Evolutionary conservation across 352 stramenopile genomes (phyloP).

Genomic region (Pythium aphanidermatum): DNA sequence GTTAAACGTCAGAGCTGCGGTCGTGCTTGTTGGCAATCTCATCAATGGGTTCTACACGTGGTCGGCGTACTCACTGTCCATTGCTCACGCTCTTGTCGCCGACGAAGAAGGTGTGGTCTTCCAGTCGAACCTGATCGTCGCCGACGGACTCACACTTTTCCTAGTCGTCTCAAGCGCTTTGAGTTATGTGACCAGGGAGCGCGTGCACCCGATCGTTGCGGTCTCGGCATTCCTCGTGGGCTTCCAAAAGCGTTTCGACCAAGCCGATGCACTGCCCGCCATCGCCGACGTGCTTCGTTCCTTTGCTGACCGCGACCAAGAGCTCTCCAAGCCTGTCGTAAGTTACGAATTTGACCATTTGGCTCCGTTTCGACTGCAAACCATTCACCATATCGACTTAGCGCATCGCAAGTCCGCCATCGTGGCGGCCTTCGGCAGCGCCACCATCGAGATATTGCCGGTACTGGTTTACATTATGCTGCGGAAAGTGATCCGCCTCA

Average conservation of each 20-base stretch:
- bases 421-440: no score
- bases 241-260: conserved; percentile 6
- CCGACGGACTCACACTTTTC: conserved; percentile 10
- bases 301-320: no score
- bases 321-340: no score
- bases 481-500: no score
- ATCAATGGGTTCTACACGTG: conserved; percentile 14
- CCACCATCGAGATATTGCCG: no score
- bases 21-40: conserved; percentile 6
- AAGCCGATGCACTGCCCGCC: no score
- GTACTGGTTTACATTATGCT: no score
- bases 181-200: conserved; percentile 5
- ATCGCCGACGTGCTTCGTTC: no score
- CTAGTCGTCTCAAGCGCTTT: not conserved
- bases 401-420: no score
- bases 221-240: conserved; percentile 12
- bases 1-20: conserved; percentile 17
- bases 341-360: no score
- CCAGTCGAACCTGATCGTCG: conserved; percentile 6
- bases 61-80: conserved; percentile 8
- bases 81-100: conserved; percentile 3
- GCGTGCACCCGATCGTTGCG: conserved; percentile 8
- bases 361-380: no score
- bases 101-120: not conserved
- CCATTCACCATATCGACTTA: no score